phyloP scores from a whole-genome alignment of 257 asterid genomes.

The Ajuga chamaepitys region DNA sequence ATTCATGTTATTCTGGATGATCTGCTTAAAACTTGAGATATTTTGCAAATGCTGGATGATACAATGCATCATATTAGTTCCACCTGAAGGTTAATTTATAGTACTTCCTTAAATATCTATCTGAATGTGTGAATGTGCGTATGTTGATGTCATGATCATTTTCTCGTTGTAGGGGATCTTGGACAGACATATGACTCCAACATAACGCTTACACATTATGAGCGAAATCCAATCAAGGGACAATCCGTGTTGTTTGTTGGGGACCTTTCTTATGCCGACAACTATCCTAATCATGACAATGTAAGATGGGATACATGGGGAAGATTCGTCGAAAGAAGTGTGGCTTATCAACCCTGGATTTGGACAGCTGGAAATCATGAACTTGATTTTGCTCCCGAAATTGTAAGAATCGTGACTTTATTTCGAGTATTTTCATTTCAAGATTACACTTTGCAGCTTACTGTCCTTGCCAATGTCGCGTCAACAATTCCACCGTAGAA shows the following conservation, averaged over 20 bases:
- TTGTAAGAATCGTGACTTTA: constrained; percentile 31
- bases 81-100: not conserved
- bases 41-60: too few relatives aligned
- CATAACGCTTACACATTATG: constrained; percentile 67
- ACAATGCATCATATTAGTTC: too few relatives aligned
- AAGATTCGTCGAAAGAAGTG: constrained; percentile 72
- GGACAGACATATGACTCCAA: constrained; percentile 85
- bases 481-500: too few relatives aligned
- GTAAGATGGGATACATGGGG: constrained; percentile 93
- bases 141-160: not conserved
- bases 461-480: too few relatives aligned
- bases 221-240: constrained; percentile 59
- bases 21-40: too few relatives aligned
- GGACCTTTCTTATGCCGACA: constrained; percentile 84
- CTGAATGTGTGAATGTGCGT: not conserved
- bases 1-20: too few relatives aligned
- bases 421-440: too few relatives aligned
- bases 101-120: too few relatives aligned
- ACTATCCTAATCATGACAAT: constrained; percentile 61
- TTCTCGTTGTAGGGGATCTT: constrained; percentile 56
- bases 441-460: too few relatives aligned
- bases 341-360: constrained; percentile 93
- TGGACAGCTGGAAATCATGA: constrained; percentile 92
- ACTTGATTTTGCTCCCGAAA: constrained; percentile 68
- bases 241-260: constrained; percentile 69